Evolutionary conservation across 2,329 filamentous ascomycete species (phyloP).

Genomic region (Teratosphaeria nubilosa): DNA sequence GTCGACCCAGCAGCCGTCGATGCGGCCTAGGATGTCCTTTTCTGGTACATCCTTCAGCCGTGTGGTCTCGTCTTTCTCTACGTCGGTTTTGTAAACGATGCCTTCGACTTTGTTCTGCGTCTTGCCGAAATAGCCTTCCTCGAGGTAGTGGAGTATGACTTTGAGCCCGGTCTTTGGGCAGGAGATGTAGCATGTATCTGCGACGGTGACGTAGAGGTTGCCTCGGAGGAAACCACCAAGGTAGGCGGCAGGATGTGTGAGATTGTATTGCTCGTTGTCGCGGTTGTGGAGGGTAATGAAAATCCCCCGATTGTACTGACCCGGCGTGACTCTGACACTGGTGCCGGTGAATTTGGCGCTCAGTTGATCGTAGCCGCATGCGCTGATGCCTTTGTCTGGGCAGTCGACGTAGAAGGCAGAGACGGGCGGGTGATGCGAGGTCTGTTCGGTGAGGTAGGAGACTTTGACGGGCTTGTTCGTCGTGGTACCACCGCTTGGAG

Average conservation of each 20-base stretch:
- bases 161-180: constrained; percentile 88
- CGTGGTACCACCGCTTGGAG: constrained; percentile 21
- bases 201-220: constrained; percentile 79
- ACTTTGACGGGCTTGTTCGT: constrained; percentile 54
- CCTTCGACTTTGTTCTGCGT: constrained; percentile 87
- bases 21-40: constrained; percentile 67
- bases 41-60: constrained; percentile 80
- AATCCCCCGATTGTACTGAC: constrained; percentile 89
- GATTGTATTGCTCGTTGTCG: constrained; percentile 82
- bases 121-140: constrained; percentile 89
- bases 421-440: constrained; percentile 92
- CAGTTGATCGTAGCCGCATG: constrained; percentile 88
- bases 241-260: constrained; percentile 90
- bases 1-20: constrained; percentile 79
- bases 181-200: constrained; percentile 78
- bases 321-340: constrained; percentile 80
- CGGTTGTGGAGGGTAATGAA: constrained; percentile 77
- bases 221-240: constrained; percentile 80
- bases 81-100: constrained; percentile 70
- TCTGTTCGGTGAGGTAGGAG: constrained; percentile 94
- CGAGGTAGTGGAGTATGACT: constrained; percentile 82
- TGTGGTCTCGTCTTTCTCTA: constrained; percentile 69
- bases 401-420: constrained; percentile 93
- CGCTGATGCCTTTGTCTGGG: constrained; percentile 77
- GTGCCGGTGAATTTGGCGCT: constrained; percentile 97